These are phyloP conservation scores for Kwoniella dejecticola DNA, from an alignment of 768 basidiomycete species.

Conservation along the genomic window DNA sequence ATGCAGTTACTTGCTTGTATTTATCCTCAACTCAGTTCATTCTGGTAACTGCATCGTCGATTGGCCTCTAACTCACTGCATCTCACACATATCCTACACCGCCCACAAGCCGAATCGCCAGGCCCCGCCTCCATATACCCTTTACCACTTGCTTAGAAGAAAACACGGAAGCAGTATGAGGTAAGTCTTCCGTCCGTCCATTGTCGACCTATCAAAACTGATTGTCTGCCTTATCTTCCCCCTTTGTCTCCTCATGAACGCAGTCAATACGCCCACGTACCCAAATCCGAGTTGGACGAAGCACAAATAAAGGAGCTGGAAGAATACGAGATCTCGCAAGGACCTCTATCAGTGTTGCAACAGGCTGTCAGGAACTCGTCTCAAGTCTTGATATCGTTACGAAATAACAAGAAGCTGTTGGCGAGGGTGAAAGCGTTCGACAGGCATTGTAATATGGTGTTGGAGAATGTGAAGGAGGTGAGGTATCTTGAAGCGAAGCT, in stretches of 20 bases:
- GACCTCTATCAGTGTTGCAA: slow-evolving; percentile 60
- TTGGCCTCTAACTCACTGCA: too few relatives aligned
- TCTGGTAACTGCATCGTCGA: too few relatives aligned
- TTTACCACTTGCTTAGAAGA: too few relatives aligned
- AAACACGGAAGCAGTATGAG: neutral
- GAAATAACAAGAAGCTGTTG: slow-evolving; percentile 94
- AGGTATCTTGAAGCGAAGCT: too few relatives aligned
- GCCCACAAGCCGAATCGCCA: too few relatives aligned
- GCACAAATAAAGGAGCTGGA: slow-evolving; percentile 92
- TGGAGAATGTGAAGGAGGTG: slow-evolving; percentile 98
- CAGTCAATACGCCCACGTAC: slow-evolving; percentile 97
- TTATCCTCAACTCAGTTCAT: neutral
- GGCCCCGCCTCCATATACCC: too few relatives aligned
- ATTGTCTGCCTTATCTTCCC: too few relatives aligned
- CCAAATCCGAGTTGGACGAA: slow-evolving; percentile 96
- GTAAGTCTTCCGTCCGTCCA: neutral
- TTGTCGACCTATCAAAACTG: too few relatives aligned
- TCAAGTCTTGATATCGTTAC: slow-evolving; percentile 92
- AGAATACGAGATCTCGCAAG: slow-evolving; percentile 98
- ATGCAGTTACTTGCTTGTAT: neutral
- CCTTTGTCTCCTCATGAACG: too few relatives aligned
- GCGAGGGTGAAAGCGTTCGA: slow-evolving; percentile 95
- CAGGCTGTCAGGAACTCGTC: slow-evolving; percentile 97
- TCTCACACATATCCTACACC: too few relatives aligned
- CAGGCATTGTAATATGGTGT: slow-evolving; percentile 96